Evolutionary conservation across 1,284 basidiomycete genomes (phyloP), one percentile per base, ranked within the genome.

Genomic region (Ustilago curta): DNA sequence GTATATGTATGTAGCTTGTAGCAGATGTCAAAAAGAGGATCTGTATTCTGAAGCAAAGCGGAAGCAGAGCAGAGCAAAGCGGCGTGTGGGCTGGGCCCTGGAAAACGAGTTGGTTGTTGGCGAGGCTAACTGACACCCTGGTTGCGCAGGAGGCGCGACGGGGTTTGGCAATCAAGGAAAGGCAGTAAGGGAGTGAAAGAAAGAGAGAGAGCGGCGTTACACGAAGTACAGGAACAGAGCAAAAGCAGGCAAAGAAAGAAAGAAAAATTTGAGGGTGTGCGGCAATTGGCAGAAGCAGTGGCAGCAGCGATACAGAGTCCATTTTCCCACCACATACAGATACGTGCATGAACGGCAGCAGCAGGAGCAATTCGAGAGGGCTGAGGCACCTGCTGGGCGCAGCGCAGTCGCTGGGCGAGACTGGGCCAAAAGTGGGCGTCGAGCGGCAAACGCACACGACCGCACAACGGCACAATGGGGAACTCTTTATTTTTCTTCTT

Each of bases 271-370:
- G 19, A 35, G 19, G 29, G 25, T 32, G 31, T 37, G 49, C 49
- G 39, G 18, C n/a, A 25, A 21, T 21, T 25, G 49, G 52, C 27
- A 32, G 6, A 19, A 16, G 44, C 53, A 31, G 29, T 35, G 27
- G 14, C 6, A 25, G 32, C 54, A 23, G 35, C 31, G n/a, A 19
- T 23, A 7, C 11, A n/a, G 21, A 2, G 14, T 4, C 2, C 50
- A 35, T 35, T 47, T 56, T 56, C 53, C 53, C 53, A 54, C 42
- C 53, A 45, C 37, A 31, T 55, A 55, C 53, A 55, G 54, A 14
- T 39, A 39, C 44, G 42, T 44, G 53, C 42, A 55, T n/a, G 29
- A 32, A 12, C 18, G 6, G 40, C 27, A 40, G n/a, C n/a, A n/a
- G n/a, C n/a, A n/a, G n/a, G n/a, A n/a, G n/a, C n/a, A n/a, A n/a